Conservation (phyloP, 2,329 filamentous ascomycete genomes). For the Alternaria burnsii region DNA sequence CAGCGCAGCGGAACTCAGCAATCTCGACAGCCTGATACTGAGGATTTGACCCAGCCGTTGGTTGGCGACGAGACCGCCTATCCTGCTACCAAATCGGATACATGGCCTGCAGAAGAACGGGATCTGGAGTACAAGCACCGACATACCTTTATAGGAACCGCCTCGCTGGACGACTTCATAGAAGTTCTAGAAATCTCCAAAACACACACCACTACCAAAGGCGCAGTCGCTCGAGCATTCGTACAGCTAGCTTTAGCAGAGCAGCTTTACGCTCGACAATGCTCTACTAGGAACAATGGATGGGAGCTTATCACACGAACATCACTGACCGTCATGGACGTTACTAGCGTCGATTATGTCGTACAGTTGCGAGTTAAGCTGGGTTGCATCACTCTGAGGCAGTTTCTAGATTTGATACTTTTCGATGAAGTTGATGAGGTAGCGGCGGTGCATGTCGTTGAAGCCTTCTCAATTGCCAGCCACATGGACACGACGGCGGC, state of each 20-base stretch:
- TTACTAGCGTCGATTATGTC: conserved; percentile 28
- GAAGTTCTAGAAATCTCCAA: conserved; percentile 27
- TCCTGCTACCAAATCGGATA: not conserved
- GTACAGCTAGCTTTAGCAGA: conserved; percentile 29
- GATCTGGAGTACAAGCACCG: conserved; percentile 43
- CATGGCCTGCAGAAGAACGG: conserved; percentile 18
- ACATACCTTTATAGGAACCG: conserved; percentile 43
- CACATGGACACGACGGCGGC: conserved; percentile 26
- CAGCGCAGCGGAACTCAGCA: not conserved
- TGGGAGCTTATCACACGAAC: conserved; percentile 36
- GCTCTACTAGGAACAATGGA: conserved; percentile 21
- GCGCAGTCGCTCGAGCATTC: conserved; percentile 30
- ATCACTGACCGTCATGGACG: conserved; percentile 22
- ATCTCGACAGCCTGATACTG: not conserved
- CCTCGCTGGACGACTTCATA: conserved; percentile 38
- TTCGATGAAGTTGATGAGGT: conserved; percentile 24
- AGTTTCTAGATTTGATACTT: conserved; percentile 31
- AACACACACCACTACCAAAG: conserved; percentile 17
- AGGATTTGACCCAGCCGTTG: not conserved
- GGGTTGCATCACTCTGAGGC: conserved; percentile 32
- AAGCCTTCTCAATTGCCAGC: conserved; percentile 36
- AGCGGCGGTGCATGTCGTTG: conserved; percentile 22
- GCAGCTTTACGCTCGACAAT: conserved; percentile 34
- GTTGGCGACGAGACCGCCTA: not conserved
- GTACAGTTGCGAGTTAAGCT: conserved; percentile 32